phyloP scores from a whole-genome alignment of 2,329 filamentous ascomycete species.

The Gyromitra esculenta region DNA sequence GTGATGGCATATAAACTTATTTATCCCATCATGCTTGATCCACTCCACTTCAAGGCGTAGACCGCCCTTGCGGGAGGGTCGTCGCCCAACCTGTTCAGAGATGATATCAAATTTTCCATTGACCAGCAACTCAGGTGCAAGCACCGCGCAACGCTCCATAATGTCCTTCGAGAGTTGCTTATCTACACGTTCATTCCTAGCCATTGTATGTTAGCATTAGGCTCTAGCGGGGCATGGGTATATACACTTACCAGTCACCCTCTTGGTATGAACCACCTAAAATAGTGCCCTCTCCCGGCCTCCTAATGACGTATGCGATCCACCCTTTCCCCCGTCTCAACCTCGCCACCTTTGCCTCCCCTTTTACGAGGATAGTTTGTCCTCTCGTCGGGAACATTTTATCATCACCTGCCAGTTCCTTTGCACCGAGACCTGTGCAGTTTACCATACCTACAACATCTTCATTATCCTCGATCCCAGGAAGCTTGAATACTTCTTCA shows the following conservation, averaged over 20 bases:
- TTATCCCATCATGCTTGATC: constrained; percentile 42
- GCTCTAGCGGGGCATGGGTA: not conserved
- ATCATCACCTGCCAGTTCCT: constrained; percentile 59
- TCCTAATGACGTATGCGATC: constrained; percentile 61
- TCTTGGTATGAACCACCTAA: constrained; percentile 63
- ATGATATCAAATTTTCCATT: constrained; percentile 62
- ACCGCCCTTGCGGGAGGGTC: constrained; percentile 62
- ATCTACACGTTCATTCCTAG: constrained; percentile 58
- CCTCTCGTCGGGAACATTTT: constrained; percentile 62
- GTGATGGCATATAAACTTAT: constrained; percentile 61
- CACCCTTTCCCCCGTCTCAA: constrained; percentile 57
- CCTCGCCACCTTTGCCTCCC: constrained; percentile 57
- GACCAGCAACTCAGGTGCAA: constrained; percentile 61
- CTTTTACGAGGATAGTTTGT: constrained; percentile 63
- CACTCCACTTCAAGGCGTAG: constrained; percentile 60
- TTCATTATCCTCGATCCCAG: constrained; percentile 57
- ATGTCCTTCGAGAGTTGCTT: constrained; percentile 60
- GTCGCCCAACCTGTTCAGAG: constrained; percentile 61
- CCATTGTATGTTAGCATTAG: not conserved
- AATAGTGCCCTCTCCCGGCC: constrained; percentile 61
- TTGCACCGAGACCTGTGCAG: constrained; percentile 61
- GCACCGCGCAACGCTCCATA: constrained; percentile 59
- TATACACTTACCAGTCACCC: constrained; percentile 58
- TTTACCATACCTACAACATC: constrained; percentile 60
- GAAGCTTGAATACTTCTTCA: constrained; percentile 50